These are phyloP conservation scores for Prototheca cutis DNA, from an alignment of 163 green algal genomes.

Conservation along the genomic window DNA sequence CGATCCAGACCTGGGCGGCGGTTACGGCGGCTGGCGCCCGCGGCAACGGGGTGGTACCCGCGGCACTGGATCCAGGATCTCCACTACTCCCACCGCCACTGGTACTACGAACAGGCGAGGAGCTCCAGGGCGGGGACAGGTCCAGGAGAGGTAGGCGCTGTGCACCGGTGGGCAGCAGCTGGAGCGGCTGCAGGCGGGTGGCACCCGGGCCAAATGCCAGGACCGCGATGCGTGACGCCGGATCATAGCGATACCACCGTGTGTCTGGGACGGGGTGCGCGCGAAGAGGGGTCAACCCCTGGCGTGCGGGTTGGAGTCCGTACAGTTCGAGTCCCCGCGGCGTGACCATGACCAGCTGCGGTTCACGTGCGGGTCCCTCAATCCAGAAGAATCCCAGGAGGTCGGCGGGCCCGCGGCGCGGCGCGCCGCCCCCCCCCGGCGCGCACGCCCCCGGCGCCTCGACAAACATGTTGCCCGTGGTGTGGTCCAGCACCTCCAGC, in stretches of 20 bases:
- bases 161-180: constrained; percentile 9
- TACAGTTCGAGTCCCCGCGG: constrained; percentile 11
- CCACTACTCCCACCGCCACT: constrained; percentile 1
- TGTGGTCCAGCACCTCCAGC: constrained; percentile 19
- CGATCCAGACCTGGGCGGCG: constrained; percentile 8
- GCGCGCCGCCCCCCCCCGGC: no score
- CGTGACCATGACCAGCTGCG: constrained; percentile 24
- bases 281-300: constrained; percentile 5
- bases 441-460: constrained; percentile 11
- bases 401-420: no score
- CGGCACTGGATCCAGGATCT: not conserved
- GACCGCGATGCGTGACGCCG: constrained; percentile 7
- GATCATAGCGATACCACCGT: constrained; percentile 19
- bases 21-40: not conserved
- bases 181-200: constrained; percentile 20
- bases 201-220: constrained; percentile 16
- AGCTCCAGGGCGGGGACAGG: constrained; percentile 16
- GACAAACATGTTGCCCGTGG: constrained; percentile 24
- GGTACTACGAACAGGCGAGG: constrained; percentile 1
- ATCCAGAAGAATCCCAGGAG: constrained; percentile 28
- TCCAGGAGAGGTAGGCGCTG: constrained; percentile 17
- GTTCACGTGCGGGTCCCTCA: not conserved
- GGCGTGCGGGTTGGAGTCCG: constrained; percentile 5
- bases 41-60: not conserved
- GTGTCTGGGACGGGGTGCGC: constrained; percentile 4